Base-by-base conservation (phyloP, 805 yeast species). In the Saccharomycopsis capsularis region DNA sequence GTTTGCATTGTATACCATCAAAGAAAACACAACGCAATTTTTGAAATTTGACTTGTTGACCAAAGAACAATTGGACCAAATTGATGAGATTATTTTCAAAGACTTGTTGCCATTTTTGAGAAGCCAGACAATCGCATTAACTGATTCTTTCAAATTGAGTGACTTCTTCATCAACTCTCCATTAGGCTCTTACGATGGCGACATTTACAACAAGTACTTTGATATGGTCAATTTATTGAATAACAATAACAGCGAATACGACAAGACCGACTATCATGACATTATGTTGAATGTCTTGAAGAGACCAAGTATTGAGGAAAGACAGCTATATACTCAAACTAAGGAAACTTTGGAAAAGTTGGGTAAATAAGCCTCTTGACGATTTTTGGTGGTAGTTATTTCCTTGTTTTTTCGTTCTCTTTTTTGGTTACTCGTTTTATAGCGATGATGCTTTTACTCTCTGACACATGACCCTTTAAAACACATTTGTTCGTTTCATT, bases 81-180 rank as follows among this genome's bases (percentile, higher is more conserved):
- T 73, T 40, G 72, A 70, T 44, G 63, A 74, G 42, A 63, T 60
- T 7, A 66, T 70, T 47, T 70, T 76, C 47, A 72, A 73, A 39
- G 62, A 61, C 43, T 61, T 80, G 54, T 67, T 83, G 55, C 64
- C 69, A 23, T 68, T 67, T 23, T 62, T 83, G 37, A 73, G 96
- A 64, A 76, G 78, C 27, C 79, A 83, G 59, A 85, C 83, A 47
- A 78, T 87, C 63, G 83, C 85, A 1, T 71, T 85, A 58, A 84
- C 95, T 3, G 97, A 89, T 65, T 75, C 95, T 1, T 89, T 89
- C 72, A 79, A 83, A 65, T 74, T 84, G 55, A 79, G 87, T 37
- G 96, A 89, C 67, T 82, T 75, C 62, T 76, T 84, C 68, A 74
- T 89, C 60, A 85, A 88, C 63, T 80, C 96, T 0, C 81, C 93